Conservation (phyloP, 352 stramenopile genomes). For the Sclerospora graminicola region DNA sequence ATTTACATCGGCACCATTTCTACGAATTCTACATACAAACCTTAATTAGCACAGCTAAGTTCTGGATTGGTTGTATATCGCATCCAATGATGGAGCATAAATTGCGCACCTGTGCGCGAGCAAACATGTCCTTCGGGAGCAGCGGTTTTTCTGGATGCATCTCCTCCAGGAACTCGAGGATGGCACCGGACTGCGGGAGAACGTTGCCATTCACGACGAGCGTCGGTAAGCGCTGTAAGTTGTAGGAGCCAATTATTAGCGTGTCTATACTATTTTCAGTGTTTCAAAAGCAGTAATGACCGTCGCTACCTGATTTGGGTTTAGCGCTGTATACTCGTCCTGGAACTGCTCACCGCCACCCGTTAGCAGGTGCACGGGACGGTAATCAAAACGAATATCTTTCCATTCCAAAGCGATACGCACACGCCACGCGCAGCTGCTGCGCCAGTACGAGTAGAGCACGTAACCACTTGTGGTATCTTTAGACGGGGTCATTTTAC, state of each 20-base stretch:
- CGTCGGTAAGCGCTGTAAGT: conserved; percentile 44
- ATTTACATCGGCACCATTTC: too few relatives aligned
- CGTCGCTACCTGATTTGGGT: conserved; percentile 43
- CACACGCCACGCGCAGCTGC: conserved; percentile 84
- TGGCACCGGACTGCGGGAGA: conserved; percentile 81
- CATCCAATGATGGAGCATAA: too few relatives aligned
- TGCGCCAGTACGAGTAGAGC: conserved; percentile 87
- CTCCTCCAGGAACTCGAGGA: conserved; percentile 91
- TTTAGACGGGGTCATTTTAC: too few relatives aligned
- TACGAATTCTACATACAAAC: conserved; percentile 11
- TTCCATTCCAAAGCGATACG: conserved; percentile 85
- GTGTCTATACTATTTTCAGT: not conserved
- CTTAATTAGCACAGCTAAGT: conserved; percentile 63
- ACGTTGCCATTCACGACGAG: conserved; percentile 7
- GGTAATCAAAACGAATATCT: conserved; percentile 67
- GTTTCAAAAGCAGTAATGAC: conserved; percentile 4
- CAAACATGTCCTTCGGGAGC: too few relatives aligned
- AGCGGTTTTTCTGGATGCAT: conserved; percentile 8
- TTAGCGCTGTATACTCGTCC: conserved; percentile 40
- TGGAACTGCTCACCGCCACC: conserved; percentile 49
- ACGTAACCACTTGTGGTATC: conserved; percentile 2
- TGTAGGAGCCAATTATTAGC: not conserved
- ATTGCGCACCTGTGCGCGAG: too few relatives aligned
- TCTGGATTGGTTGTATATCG: conserved; percentile 86
- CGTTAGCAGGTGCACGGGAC: conserved; percentile 30